Evolutionary conservation across 768 basidiomycete species (phyloP).

Genomic region (Leccinum olivaceopallidum): DNA sequence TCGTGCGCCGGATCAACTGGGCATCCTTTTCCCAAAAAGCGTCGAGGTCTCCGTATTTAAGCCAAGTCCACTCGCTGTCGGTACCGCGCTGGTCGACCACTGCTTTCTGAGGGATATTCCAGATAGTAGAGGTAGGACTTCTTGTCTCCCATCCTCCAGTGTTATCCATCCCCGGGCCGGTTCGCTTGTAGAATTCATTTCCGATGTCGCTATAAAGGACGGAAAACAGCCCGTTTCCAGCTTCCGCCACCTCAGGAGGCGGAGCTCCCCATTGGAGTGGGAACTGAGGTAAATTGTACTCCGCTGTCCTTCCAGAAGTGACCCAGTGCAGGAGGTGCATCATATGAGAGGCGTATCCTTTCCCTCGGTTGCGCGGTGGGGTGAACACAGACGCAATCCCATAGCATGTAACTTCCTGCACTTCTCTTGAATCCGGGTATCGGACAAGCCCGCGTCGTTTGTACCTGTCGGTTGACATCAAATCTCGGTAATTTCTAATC

Average conservation of each 20-base stretch:
- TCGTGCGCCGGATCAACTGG: constrained; percentile 35
- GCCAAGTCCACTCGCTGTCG: constrained; percentile 24
- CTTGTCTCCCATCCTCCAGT: constrained; percentile 46
- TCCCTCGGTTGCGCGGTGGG: constrained; percentile 45
- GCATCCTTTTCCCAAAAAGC: constrained; percentile 44
- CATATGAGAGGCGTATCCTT: constrained; percentile 63
- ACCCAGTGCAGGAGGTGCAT: constrained; percentile 65
- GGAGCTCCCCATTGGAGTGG: constrained; percentile 45
- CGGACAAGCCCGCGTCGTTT: constrained; percentile 34
- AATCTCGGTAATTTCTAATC: not conserved
- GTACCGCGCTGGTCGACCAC: not conserved
- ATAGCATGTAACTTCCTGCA: constrained; percentile 45
- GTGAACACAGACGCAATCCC: constrained; percentile 61
- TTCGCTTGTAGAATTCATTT: constrained; percentile 41
- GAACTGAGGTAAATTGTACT: constrained; percentile 35
- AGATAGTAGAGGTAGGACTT: constrained; percentile 40
- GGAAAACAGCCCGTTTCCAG: constrained; percentile 47
- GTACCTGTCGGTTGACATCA: constrained; percentile 28
- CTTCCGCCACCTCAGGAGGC: constrained; percentile 35
- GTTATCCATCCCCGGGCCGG: constrained; percentile 36
- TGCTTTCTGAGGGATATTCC: constrained; percentile 31
- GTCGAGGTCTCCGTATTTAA: constrained; percentile 38
- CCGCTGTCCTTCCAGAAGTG: constrained; percentile 35
- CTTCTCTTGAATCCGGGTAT: constrained; percentile 23
- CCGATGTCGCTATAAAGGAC: constrained; percentile 57